phyloP scores from a whole-genome alignment of 441 rosid species.

The Melastoma candidum region DNA sequence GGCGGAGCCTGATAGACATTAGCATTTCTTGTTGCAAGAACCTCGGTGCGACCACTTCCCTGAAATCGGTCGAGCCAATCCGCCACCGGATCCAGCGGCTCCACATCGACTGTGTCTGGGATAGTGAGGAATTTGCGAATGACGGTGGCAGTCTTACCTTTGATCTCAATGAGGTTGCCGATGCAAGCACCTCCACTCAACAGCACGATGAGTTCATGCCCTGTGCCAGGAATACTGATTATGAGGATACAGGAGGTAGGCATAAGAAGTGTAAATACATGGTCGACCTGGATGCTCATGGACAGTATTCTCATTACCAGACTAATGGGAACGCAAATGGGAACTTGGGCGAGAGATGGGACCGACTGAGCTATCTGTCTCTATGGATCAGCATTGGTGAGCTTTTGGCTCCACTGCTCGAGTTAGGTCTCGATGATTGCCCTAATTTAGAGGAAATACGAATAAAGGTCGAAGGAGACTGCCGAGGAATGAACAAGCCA shows the following conservation, averaged over 20 bases:
- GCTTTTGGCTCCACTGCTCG: constrained; percentile 44
- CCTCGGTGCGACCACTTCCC: constrained; percentile 42
- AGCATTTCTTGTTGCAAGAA: constrained; percentile 66
- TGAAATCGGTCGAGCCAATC: constrained; percentile 58
- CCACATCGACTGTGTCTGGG: constrained; percentile 83
- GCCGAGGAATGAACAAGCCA: constrained; percentile 53
- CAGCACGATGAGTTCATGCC: not conserved
- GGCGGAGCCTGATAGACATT: constrained; percentile 44
- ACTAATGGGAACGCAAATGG: constrained; percentile 27
- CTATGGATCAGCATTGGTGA: constrained; percentile 74
- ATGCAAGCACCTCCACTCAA: not conserved
- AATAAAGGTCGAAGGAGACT: constrained; percentile 77
- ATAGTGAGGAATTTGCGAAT: constrained; percentile 16
- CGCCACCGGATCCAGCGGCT: constrained; percentile 44
- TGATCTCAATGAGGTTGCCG: constrained; percentile 19
- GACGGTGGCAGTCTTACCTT: constrained; percentile 4
- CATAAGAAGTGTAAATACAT: constrained; percentile 45
- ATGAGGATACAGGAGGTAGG: constrained; percentile 20
- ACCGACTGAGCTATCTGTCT: constrained; percentile 51
- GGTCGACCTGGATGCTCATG: constrained; percentile 15
- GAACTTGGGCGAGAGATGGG: constrained; percentile 46
- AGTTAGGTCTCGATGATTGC: constrained; percentile 58
- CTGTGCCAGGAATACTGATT: constrained; percentile 8
- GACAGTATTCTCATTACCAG: not conserved
- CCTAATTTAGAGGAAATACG: constrained; percentile 70